Percentiles rank a stretch among this genome's conserved stretches.
Conservation (phyloP, 2,329 filamentous ascomycete species). For the Verticillium nonalfalfae region DNA sequence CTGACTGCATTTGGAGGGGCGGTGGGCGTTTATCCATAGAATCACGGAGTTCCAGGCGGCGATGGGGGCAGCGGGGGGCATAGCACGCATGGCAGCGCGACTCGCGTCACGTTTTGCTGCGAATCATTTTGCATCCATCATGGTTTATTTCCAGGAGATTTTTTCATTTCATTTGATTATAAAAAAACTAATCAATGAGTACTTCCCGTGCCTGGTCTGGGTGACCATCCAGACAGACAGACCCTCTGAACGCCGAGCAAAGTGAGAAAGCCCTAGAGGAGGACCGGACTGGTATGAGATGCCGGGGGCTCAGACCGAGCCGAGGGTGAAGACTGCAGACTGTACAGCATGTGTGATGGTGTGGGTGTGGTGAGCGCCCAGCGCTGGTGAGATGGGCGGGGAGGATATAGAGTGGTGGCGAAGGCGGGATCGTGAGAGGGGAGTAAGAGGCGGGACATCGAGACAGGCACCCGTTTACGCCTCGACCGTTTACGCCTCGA, state of each 20-base stretch:
- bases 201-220: not conserved
- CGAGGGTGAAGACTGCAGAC: not conserved
- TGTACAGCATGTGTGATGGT: not conserved
- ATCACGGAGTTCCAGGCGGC: no score
- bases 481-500: slow-evolving; percentile 37
- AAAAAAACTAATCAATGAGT: not conserved
- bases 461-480: no score
- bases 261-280: not conserved
- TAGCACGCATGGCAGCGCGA: no score
- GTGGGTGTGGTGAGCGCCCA: not conserved
- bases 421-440: no score
- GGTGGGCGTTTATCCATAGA: no score
- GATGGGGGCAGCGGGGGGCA: no score
- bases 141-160: no score
- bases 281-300: not conserved
- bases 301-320: not conserved
- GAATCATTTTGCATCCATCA: no score
- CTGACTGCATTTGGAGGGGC: no score
- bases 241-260: not conserved
- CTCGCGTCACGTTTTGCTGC: no score
- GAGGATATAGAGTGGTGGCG: not conserved
- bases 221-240: not conserved
- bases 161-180: no score
- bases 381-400: not conserved
- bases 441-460: no score